Conservation (phyloP, 1,139 yeast genomes). For the Yamadazyma spencermartinsiae region DNA sequence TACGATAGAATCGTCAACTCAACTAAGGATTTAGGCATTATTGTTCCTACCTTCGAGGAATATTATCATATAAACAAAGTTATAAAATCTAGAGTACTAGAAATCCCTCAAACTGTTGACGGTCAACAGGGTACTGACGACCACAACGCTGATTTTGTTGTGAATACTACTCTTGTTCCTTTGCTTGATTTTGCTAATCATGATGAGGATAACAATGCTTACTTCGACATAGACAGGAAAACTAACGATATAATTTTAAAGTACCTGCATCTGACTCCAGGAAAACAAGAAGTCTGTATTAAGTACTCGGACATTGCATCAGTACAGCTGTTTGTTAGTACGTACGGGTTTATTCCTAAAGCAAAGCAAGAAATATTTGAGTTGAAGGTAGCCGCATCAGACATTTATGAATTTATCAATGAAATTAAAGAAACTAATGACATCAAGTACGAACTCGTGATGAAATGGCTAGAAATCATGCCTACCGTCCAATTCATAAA, state of each 20-base stretch:
- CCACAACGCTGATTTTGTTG: slow-evolving; percentile 38
- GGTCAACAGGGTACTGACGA: slow-evolving; percentile 1
- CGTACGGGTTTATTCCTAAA: slow-evolving; percentile 62
- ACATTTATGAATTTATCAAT: slow-evolving; percentile 13
- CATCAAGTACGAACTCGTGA: slow-evolving; percentile 14
- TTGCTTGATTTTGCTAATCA: slow-evolving; percentile 70
- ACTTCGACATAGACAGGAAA: slow-evolving; percentile 58
- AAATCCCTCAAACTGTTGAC: slow-evolving; percentile 50
- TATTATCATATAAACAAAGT: slow-evolving; percentile 49
- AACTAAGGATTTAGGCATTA: slow-evolving; percentile 15
- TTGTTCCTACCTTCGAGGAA: slow-evolving; percentile 23
- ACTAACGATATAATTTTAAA: slow-evolving; percentile 45
- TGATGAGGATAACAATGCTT: slow-evolving; percentile 45
- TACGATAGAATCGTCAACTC: slow-evolving; percentile 13
- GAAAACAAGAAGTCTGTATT: slow-evolving; percentile 20
- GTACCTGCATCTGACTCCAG: slow-evolving; percentile 14
- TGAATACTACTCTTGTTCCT: slow-evolving; percentile 63
- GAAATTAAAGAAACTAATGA: slow-evolving; percentile 12
- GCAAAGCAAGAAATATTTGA: slow-evolving; percentile 13
- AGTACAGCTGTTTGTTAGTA: slow-evolving; percentile 37
- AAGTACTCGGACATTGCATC: slow-evolving; percentile 13
- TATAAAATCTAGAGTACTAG: slow-evolving; percentile 58
- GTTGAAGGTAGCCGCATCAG: slow-evolving; percentile 8
- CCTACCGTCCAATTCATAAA: slow-evolving; percentile 26
- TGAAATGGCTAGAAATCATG: slow-evolving; percentile 29